Percentiles rank a stretch among this genome's conserved stretches.
Evolutionary conservation across 1,284 basidiomycete species (phyloP).

Genomic region (Cryptococcus depauperatus): DNA sequence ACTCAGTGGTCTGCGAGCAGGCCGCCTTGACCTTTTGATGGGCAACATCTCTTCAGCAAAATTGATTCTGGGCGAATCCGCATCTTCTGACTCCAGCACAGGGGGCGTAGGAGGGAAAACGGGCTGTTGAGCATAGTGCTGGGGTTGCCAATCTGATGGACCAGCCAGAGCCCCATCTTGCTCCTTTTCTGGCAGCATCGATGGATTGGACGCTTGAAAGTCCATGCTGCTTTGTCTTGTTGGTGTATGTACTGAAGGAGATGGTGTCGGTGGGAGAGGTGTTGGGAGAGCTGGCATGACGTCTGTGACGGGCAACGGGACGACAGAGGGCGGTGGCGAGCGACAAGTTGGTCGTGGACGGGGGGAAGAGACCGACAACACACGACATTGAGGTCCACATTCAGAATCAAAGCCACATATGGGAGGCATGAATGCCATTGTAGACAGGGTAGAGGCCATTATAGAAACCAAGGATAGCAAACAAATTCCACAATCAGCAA

Average conservation of each 20-base stretch:
- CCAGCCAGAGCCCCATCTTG: constrained; percentile 13
- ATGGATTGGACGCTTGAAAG: background rate
- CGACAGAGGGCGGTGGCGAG: too few species aligned
- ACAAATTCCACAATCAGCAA: background rate
- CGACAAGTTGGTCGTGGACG: constrained; percentile 9
- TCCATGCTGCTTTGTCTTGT: constrained; percentile 7
- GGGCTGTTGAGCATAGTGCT: constrained; percentile 3
- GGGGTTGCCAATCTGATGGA: constrained; percentile 12
- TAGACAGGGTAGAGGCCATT: background rate
- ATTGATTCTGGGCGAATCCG: constrained; percentile 10
- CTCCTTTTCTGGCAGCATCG: constrained; percentile 6
- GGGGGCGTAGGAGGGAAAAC: constrained; percentile 29
- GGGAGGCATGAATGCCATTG: background rate
- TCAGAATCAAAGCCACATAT: background rate
- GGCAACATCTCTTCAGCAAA: constrained; percentile 22
- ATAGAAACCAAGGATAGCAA: background rate
- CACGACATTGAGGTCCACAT: background rate
- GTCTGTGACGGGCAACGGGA: constrained; percentile 7
- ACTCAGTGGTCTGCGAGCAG: constrained; percentile 27
- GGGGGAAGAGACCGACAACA: constrained; percentile 6
- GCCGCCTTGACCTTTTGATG: constrained; percentile 12
- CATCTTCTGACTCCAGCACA: constrained; percentile 10
- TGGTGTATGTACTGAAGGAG: constrained; percentile 23
- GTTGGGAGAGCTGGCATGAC: constrained; percentile 18
- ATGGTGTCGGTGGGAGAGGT: constrained; percentile 26